phyloP scores from a whole-genome alignment of 169 alveolate species.

The Eimeria zaria region DNA sequence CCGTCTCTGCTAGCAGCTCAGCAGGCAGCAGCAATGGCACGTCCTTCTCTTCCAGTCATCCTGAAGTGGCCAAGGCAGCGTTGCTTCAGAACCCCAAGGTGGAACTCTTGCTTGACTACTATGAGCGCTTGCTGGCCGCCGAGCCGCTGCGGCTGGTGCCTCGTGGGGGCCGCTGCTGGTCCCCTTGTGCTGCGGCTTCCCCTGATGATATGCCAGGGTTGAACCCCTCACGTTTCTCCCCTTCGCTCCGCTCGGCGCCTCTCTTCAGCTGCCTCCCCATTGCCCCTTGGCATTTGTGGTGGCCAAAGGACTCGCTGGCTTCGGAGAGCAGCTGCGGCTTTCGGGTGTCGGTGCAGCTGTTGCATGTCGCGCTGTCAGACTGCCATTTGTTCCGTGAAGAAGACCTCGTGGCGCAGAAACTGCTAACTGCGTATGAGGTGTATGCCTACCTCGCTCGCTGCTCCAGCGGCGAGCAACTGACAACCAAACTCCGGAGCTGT shows the following conservation, averaged over 20 bases:
- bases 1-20: not conserved
- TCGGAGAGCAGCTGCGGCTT: constrained; percentile 3
- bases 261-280: constrained; percentile 22
- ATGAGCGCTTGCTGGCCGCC: constrained; percentile 44
- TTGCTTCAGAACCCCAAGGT: constrained; percentile 29
- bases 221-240: constrained; percentile 6
- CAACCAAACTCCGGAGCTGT: constrained; percentile 71
- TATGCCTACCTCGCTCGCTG: constrained; percentile 39
- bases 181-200: constrained; percentile 11
- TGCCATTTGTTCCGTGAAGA: constrained; percentile 70
- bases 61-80: not conserved
- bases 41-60: not conserved
- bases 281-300: constrained; percentile 38
- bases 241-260: not conserved
- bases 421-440: constrained; percentile 59
- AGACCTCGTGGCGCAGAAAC: constrained; percentile 60
- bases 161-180: constrained; percentile 25
- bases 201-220: not conserved
- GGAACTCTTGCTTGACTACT: constrained; percentile 23
- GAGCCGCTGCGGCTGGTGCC: not conserved
- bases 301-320: constrained; percentile 16
- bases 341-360: constrained; percentile 55
- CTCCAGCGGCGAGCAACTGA: constrained; percentile 73
- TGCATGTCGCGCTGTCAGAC: constrained; percentile 60
- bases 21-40: not conserved